Evolutionary conservation across 306 rosid genomes (phyloP), one percentile per base, ranked within the genome.

Genomic region (Prunus mira): DNA sequence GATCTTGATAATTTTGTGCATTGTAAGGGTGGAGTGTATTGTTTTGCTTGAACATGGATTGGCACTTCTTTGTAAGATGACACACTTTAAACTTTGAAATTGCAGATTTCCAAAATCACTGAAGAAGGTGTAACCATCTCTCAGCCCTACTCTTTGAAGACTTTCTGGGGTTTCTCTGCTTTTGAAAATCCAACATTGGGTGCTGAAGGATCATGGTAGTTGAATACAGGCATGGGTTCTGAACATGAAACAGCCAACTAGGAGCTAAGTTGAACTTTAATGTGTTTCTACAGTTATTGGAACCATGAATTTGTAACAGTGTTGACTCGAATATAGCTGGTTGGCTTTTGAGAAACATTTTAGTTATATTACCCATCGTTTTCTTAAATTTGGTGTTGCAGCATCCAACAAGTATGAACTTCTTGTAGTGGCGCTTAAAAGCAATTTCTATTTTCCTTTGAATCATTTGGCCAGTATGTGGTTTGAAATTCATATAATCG

Each of bases 161-260:
- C 96, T 32, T 91, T 88, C 88, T 91, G 98, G 98, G 93, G 89
- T 60, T 89, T 82, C 82, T 71, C 91, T 28, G 93, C 98, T 51
- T 93, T 93, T 76, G 73, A 83, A 81, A 93, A 93, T 81, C 98
- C 91, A 38, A 90, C 96, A 12, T 78, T 69, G 34, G 98, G 91
- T 41, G 96, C 97, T 13, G 97, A 90, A 82, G 97, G 97, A 30
- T 90, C 96, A 56, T 93, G 97, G 96, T 93, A 93, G 88, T 46
- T 68, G 54, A 66, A 22, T 22, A 0, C 12, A n/a, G 28, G 57
- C 65, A 32, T 12, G 0, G 25, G 51, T 62, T 76, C 74, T 17
- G 70, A 58, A 71, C 46, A 28, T 13, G 63, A 46, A 60, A 67
- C 47, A 28, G n/a, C 73, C 58, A 24, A 52, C 51, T 34, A 61